Base-by-base conservation (phyloP, 352 stramenopile species). In the Phytophthora lateralis region DNA sequence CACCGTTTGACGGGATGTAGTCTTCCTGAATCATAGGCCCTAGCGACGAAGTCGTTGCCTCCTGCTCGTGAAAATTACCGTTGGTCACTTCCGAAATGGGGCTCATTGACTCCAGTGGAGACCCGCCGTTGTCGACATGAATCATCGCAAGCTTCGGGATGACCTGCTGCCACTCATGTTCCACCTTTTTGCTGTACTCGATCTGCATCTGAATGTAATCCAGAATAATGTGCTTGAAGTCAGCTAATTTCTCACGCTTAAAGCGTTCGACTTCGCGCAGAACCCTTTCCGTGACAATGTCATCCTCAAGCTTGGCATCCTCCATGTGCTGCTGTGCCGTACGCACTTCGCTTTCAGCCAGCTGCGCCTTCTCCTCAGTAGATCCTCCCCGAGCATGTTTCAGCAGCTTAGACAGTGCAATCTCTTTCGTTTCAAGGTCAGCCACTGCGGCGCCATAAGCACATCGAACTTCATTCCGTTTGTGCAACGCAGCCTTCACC, bases 181-280 rank as follows among this genome's bases (percentile, higher is more conserved):
- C 88, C 21, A 94, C 89, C 71, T 93, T 88, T 60, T 97, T 96
- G 75, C 97, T 99, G 81, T 98, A 98, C 57, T 98, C 89, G 59
- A 98, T 98, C 71, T 99, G 95, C 69, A 98, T 88, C 52, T 98
- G 84, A 65, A 98, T 98, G 78, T 98, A 99, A 42, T 98, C 93
- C 59, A 98, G 76, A 14, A 99, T 92, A 52, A 98, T 98, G 42
- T 85, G 82, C 61, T 97, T 97, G 65, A 99, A 98, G 60, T 99
- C 96, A 6, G 89, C 85, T 0, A 97, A 77, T 47, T 98, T 98
- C 55, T 98, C 93, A 4, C 89, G 78, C 64, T 98, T 98, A 77
- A 99, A 99, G 10, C 96, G 84, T 74, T 98, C 95, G n/a, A 99
- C 95, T 72, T 99, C 96, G n/a, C 93, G 82, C 54, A 98, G 81